A percentile compares a stretch with the other conserved stretches of the same genome.
phyloP scores from a whole-genome alignment of 192 early-diverging fungal genomes.

The Backusella parvicylindrica region DNA sequence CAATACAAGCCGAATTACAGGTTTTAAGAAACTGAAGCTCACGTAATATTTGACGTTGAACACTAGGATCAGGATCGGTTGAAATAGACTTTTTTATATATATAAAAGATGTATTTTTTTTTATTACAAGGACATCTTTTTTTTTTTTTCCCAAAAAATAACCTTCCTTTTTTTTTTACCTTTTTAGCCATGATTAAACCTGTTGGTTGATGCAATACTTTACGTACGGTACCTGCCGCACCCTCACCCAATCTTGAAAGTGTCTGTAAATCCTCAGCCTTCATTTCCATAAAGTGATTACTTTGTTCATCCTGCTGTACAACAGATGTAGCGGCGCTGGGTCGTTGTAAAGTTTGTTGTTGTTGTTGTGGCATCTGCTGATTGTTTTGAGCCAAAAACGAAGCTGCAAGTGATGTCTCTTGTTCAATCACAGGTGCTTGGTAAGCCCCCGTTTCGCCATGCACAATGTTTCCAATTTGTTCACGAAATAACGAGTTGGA shows the following conservation, averaged over 20 bases:
- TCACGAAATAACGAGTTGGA: constrained; percentile 14
- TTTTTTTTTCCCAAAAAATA: no score
- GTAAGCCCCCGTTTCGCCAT: not conserved
- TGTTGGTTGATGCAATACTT: constrained; percentile 75
- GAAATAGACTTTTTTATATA: constrained; percentile 43
- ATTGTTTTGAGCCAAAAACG: not conserved
- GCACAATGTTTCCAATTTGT: constrained; percentile 20
- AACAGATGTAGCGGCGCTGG: not conserved
- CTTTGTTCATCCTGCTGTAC: not conserved
- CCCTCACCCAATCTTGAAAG: constrained; percentile 86
- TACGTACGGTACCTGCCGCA: constrained; percentile 83
- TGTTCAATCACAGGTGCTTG: constrained; percentile 9
- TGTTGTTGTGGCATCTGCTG: not conserved
- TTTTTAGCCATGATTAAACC: constrained; percentile 91
- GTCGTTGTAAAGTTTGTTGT: not conserved
- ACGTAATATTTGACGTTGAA: constrained; percentile 82
- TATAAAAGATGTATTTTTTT: not conserved
- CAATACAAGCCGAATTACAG: constrained; percentile 91
- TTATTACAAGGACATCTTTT: no score
- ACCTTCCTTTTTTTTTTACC: constrained; percentile 46
- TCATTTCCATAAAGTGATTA: constrained; percentile 26
- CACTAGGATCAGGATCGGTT: constrained; percentile 60
- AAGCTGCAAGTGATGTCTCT: constrained; percentile 11
- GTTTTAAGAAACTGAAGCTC: constrained; percentile 88
- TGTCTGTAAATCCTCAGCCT: constrained; percentile 70